A percentile compares a stretch with the other conserved stretches of the same genome.
Conservation (phyloP, 768 basidiomycete species). For the Macrolepiota albuminosa region DNA sequence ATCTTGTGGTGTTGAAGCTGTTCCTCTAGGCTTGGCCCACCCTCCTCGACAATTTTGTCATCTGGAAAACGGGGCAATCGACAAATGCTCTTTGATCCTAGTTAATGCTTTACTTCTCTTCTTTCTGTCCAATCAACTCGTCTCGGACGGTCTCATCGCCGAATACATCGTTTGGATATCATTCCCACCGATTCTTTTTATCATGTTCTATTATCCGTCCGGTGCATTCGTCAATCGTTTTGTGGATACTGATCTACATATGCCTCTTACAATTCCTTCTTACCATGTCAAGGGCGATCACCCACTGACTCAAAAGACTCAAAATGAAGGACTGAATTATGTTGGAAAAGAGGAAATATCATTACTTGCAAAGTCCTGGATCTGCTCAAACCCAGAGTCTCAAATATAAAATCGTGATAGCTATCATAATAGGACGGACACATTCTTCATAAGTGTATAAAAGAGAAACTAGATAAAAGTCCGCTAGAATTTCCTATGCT, state of each 20-base stretch:
- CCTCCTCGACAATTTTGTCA: constrained; percentile 72
- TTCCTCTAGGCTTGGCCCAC: constrained; percentile 72
- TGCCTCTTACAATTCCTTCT: background rate
- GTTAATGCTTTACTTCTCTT: background rate
- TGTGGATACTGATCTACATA: background rate
- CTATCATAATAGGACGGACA: background rate
- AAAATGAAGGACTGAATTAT: background rate
- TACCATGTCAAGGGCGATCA: background rate
- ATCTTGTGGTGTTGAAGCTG: background rate
- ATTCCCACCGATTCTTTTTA: background rate
- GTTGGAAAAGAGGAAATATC: background rate
- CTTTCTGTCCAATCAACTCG: background rate
- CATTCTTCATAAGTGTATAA: background rate
- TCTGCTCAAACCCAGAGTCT: background rate
- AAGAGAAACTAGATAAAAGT: background rate
- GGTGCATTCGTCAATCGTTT: background rate
- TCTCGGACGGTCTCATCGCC: background rate
- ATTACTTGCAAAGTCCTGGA: background rate
- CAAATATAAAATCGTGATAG: background rate
- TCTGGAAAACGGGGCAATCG: constrained; percentile 46
- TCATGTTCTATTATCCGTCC: background rate
- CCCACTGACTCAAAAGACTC: background rate
- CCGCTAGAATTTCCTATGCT: background rate
- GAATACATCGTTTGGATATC: background rate
- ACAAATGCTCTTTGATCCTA: background rate